Conservation (phyloP, 768 basidiomycete genomes). For the Hypholoma fasciculare region DNA sequence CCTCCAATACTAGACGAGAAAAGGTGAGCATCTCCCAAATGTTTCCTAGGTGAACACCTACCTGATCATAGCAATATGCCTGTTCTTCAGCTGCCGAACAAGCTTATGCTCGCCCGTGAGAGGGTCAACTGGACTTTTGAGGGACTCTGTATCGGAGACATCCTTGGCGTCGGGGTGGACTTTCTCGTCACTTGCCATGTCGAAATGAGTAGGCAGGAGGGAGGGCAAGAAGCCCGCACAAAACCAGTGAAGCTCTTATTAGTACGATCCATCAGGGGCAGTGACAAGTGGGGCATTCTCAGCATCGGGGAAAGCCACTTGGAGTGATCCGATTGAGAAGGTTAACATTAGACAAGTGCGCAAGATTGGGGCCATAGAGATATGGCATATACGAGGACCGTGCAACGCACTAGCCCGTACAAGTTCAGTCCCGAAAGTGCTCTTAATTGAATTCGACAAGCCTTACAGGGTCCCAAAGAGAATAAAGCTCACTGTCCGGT, state of each 20-base stretch:
- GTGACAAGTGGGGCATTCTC: slow-evolving; percentile 6
- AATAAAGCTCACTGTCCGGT: no score
- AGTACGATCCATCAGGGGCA: neutral
- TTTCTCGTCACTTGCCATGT: slow-evolving; percentile 11
- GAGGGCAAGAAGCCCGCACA: neutral
- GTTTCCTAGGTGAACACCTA: neutral
- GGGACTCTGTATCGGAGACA: slow-evolving; percentile 2
- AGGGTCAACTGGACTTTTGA: slow-evolving; percentile 3
- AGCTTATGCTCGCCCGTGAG: slow-evolving; percentile 29
- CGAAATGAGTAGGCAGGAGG: neutral
- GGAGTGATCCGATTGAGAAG: slow-evolving; percentile 7
- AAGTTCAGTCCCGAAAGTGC: no score
- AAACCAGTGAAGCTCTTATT: neutral
- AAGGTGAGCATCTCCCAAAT: no score
- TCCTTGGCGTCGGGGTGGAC: neutral
- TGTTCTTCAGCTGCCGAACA: slow-evolving; percentile 65
- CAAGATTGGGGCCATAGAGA: neutral
- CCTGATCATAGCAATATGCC: slow-evolving; percentile 85
- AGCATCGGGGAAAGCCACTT: neutral
- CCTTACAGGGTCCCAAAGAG: no score
- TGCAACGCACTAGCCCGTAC: no score
- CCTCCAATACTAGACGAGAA: slow-evolving; percentile 50
- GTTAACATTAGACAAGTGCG: neutral
- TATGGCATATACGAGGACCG: neutral
- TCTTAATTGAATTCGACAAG: no score